Evolutionary conservation across 306 rosid genomes (phyloP).

Genomic region (Sicyos baderoa): DNA sequence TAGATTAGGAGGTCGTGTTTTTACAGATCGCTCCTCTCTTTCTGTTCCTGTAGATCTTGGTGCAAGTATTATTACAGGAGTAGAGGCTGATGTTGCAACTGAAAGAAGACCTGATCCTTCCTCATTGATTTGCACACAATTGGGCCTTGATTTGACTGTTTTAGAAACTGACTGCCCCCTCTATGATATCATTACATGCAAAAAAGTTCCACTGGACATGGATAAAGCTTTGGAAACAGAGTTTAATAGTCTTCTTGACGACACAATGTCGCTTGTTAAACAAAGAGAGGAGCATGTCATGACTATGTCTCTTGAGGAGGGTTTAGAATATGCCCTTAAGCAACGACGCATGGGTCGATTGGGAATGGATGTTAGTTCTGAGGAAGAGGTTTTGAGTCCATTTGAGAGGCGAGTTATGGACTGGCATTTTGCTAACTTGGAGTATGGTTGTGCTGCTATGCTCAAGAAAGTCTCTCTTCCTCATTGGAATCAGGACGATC

Average conservation of each 20-base stretch:
- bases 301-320: conserved; percentile 95
- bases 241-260: conserved; percentile 94
- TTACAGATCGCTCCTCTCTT: conserved; percentile 74
- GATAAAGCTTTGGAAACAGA: conserved; percentile 96
- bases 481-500: conserved; percentile 97
- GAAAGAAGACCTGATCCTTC: conserved; percentile 99
- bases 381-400: conserved; percentile 63
- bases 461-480: conserved; percentile 96
- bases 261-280: conserved; percentile 74
- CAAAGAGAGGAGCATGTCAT: conserved; percentile 75
- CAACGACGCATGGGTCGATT: conserved; percentile 52
- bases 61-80: conserved; percentile 99
- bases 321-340: conserved; percentile 84
- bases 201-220: conserved; percentile 81
- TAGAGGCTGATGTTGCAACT: conserved; percentile 96
- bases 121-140: conserved; percentile 86
- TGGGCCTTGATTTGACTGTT: conserved; percentile 86
- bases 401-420: conserved; percentile 98
- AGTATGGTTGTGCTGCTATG: conserved; percentile 95
- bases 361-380: conserved; percentile 26
- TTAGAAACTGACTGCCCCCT: conserved; percentile 96
- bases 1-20: conserved; percentile 94
- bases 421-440: conserved; percentile 98
- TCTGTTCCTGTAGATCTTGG: conserved; percentile 99
- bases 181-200: conserved; percentile 66